phyloP scores from a whole-genome alignment of 352 stramenopile genomes.

The Aphanomyces euteiches region DNA sequence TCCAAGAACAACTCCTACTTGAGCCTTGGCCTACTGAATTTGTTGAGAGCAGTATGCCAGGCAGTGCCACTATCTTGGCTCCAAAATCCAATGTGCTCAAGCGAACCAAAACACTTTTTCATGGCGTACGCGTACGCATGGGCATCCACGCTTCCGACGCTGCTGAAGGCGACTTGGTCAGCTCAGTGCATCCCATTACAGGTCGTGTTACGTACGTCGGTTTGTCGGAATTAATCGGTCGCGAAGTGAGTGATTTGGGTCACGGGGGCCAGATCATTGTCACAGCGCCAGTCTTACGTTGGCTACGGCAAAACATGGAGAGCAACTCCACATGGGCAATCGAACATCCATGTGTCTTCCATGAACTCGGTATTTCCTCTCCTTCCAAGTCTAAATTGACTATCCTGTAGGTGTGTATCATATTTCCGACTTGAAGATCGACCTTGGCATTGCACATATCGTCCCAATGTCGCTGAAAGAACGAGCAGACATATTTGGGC shows the following conservation, averaged over 20 bases:
- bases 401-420: constrained; percentile 16
- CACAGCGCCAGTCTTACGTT: constrained; percentile 54
- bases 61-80: constrained; percentile 38
- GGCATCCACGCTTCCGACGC: constrained; percentile 63
- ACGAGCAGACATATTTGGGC: not conserved
- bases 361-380: constrained; percentile 8
- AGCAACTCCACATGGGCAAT: not conserved
- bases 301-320: constrained; percentile 36
- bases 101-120: constrained; percentile 42
- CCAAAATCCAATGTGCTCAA: constrained; percentile 34
- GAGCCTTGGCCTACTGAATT: constrained; percentile 25
- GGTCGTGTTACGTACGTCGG: constrained; percentile 65
- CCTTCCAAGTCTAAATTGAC: not conserved
- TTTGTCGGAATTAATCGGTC: constrained; percentile 58
- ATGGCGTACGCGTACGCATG: constrained; percentile 69
- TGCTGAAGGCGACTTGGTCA: constrained; percentile 44
- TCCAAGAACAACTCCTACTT: constrained; percentile 47
- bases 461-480: constrained; percentile 15
- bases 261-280: constrained; percentile 66
- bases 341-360: constrained; percentile 6
- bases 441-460: constrained; percentile 25
- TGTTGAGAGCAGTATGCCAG: constrained; percentile 10
- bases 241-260: constrained; percentile 59
- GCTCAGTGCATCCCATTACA: constrained; percentile 57
- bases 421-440: constrained; percentile 25